phyloP scores from a whole-genome alignment of 2,329 filamentous ascomycete genomes.

The Aspergillus fischeri region DNA sequence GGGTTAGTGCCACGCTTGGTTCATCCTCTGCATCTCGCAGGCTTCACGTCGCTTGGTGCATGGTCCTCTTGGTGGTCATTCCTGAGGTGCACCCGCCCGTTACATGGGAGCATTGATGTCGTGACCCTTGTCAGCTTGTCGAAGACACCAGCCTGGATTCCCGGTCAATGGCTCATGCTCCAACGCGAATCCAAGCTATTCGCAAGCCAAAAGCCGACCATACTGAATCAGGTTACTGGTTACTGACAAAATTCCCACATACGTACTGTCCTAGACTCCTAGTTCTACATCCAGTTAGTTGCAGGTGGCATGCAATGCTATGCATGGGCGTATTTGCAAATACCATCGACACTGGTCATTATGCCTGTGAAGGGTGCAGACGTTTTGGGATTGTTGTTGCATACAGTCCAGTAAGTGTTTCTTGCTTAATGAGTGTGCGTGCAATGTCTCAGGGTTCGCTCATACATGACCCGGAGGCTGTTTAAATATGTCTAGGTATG shows the following conservation, averaged over 20 bases:
- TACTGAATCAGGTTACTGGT: not conserved
- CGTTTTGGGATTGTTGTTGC: not conserved
- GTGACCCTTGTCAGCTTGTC: not conserved
- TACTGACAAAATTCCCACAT: not conserved
- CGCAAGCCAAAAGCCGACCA: not conserved
- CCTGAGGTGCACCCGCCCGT: constrained; percentile 2
- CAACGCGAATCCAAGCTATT: not conserved
- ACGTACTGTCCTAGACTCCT: not conserved
- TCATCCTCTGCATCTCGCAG: constrained; percentile 5
- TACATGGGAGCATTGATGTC: not conserved
- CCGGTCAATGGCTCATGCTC: not conserved
- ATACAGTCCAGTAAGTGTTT: not conserved
- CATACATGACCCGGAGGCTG: not conserved
- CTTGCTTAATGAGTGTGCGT: constrained; percentile 22
- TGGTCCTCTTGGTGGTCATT: constrained; percentile 19
- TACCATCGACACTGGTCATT: not conserved
- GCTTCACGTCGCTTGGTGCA: constrained; percentile 13
- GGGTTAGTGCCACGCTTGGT: constrained; percentile 16
- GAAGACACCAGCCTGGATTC: not conserved
- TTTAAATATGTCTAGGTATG: not conserved
- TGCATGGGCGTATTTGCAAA: not conserved
- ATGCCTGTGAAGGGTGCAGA: not conserved
- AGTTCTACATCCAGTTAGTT: not conserved
- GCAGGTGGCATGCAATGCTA: not conserved
- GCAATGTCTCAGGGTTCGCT: not conserved